These are phyloP conservation scores for Colletotrichum sp. DNA, from an alignment of 2,329 filamentous ascomycete genomes.

Conservation along the genomic window DNA sequence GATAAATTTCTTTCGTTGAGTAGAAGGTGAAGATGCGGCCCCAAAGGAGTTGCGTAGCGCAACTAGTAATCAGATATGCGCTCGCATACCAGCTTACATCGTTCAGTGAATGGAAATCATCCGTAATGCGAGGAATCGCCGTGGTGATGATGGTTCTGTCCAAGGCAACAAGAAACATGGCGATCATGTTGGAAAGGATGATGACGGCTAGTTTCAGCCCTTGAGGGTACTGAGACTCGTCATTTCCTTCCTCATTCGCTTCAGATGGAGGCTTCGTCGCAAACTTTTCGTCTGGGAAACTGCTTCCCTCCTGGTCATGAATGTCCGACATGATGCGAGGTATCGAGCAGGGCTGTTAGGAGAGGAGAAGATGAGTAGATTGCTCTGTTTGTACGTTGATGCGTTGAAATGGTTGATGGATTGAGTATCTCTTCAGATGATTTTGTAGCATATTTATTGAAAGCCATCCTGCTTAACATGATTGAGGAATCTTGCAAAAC, in stretches of 20 bases:
- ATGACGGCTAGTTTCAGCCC: conserved; percentile 8
- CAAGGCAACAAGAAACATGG: conserved; percentile 27
- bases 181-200: conserved; percentile 18
- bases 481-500: not conserved
- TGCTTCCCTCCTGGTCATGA: not conserved
- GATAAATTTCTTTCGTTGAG: conserved; percentile 49
- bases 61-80: conserved; percentile 44
- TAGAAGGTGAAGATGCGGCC: conserved; percentile 50
- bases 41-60: conserved; percentile 42
- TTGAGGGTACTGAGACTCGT: not conserved
- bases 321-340: not conserved
- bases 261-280: not conserved
- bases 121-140: conserved; percentile 47
- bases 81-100: conserved; percentile 56
- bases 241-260: not conserved
- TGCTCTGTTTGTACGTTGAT: rapidly evolving
- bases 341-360: not conserved
- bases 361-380: not conserved
- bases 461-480: not conserved
- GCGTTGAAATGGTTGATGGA: not conserved
- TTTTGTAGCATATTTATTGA: not conserved
- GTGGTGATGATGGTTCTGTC: conserved; percentile 40
- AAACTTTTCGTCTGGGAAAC: rapidly evolving
- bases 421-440: not conserved
- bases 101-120: conserved; percentile 44